Evolutionary conservation across 768 basidiomycete species (phyloP), one percentile per base, ranked within the genome.

Genomic region (Mycena pura): DNA sequence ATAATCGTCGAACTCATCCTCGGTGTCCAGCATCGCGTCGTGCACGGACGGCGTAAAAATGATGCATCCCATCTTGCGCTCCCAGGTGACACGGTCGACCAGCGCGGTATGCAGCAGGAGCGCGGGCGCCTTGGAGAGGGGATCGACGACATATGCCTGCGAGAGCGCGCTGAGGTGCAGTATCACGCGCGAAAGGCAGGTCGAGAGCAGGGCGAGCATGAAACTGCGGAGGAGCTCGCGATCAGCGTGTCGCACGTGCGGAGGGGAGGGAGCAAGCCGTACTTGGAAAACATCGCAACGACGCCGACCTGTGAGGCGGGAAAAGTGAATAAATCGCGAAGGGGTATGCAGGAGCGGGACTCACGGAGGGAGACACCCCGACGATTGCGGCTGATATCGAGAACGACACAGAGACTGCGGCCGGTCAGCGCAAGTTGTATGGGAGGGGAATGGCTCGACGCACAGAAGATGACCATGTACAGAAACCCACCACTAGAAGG

Each of bases 261-360:
- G 25, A 24, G 11, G 50, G 49, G 22, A 28, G 31, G 17, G 5
- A 17, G n/a, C 40, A 22, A 22, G 0, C 50, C 64, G 59, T 14
- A 65, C 64, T 65, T 65, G 38, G 64, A 65, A 47, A 65, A 65
- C 64, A 65, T 65, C 17, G 64, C 64, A 17, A 65, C 64, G 27
- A 65, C 51, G 32, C 64, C 64, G 51, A 61, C 60, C 60, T 60
- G 59, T 24, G 51, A 36, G 27, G n/a, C n/a, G n/a, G n/a, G n/a
- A n/a, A n/a, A n/a, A n/a, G 31, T 38, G 6, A 22, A 56, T 45
- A 3, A 15, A 9, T 17, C 22, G 41, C 9, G 34, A 3, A 43
- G 41, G 21, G 13, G 10, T 10, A 43, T 13, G 19, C 11, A 19
- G 17, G 27, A 5, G 28, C 21, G 15, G 15, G 19, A 28, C 52